Evolutionary conservation across 768 basidiomycete genomes (phyloP).

Genomic region (Vishniacozyma victoriae): DNA sequence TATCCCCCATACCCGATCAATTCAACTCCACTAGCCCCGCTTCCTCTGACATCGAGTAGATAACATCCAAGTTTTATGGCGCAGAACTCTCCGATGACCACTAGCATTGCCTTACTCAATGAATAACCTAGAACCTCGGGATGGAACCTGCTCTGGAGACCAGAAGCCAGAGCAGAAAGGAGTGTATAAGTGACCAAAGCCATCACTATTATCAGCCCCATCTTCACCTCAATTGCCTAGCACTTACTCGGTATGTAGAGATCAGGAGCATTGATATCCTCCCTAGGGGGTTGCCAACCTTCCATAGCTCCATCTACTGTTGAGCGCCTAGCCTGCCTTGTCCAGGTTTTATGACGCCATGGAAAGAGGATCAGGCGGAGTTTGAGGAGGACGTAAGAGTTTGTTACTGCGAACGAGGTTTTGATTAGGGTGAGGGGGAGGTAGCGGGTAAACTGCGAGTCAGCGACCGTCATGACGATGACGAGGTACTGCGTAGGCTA

Average conservation of each 20-base stretch:
- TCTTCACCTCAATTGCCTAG: neutral
- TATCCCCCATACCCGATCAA: constrained; percentile 90
- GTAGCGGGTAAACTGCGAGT: constrained; percentile 65
- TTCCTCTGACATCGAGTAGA: constrained; percentile 75
- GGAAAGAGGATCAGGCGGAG: constrained; percentile 85
- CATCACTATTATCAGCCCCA: constrained; percentile 61
- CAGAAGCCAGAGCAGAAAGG: constrained; percentile 74
- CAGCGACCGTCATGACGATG: neutral
- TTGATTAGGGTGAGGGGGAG: constrained; percentile 73
- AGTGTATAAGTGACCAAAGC: constrained; percentile 93
- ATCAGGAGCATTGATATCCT: constrained; percentile 93
- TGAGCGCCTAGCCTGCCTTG: constrained; percentile 59
- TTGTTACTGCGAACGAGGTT: constrained; percentile 92
- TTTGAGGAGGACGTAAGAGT: constrained; percentile 88
- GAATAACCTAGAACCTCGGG: constrained; percentile 83
- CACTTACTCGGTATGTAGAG: constrained; percentile 83
- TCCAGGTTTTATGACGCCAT: constrained; percentile 87
- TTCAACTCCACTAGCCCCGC: constrained; percentile 58
- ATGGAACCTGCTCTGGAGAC: constrained; percentile 74
- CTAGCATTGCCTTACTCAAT: constrained; percentile 73
- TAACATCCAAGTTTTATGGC: constrained; percentile 90
- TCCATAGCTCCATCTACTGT: constrained; percentile 56
- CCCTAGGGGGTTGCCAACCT: constrained; percentile 75
- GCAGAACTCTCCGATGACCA: constrained; percentile 79
- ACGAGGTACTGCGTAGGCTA: neutral